These are phyloP conservation scores for Apophysomyces variabilis DNA, from an alignment of 371 early-diverging fungal species.

Conservation along the genomic window DNA sequence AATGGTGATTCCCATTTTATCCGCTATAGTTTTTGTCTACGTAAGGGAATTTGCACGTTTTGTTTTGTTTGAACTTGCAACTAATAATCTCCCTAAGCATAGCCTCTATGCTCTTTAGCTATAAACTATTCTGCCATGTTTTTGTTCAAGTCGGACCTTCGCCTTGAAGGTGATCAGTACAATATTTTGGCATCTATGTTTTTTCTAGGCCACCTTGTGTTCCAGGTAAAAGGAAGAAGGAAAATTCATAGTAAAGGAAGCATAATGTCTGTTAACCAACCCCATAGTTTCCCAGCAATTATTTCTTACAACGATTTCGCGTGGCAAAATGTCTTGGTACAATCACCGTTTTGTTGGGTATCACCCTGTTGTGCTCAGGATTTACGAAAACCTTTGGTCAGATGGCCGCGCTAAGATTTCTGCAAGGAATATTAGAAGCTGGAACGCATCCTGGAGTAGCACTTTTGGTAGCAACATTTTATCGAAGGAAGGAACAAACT, in stretches of 20 bases:
- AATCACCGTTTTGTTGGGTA: slow-evolving; percentile 22
- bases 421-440: slow-evolving; percentile 37
- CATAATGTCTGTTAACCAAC: neutral
- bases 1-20: slow-evolving; percentile 40
- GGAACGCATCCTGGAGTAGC: slow-evolving; percentile 26
- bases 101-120: slow-evolving; percentile 12
- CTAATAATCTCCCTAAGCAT: slow-evolving; percentile 41
- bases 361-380: slow-evolving; percentile 14
- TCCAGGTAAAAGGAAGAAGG: slow-evolving; percentile 28
- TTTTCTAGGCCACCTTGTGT: slow-evolving; percentile 43
- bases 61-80: neutral
- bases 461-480: slow-evolving; percentile 17
- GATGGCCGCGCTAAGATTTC: slow-evolving; percentile 20
- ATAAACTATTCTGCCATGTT: slow-evolving; percentile 40
- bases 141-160: slow-evolving; percentile 32
- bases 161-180: slow-evolving; percentile 33
- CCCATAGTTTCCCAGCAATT: slow-evolving; percentile 28
- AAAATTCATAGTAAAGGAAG: neutral
- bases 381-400: slow-evolving; percentile 17
- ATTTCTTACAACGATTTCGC: slow-evolving; percentile 29
- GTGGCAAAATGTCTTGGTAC: slow-evolving; percentile 24
- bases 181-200: slow-evolving; percentile 42
- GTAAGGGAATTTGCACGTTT: neutral
- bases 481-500: slow-evolving; percentile 24
- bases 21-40: slow-evolving; percentile 39